Evolutionary conservation across 306 rosid species (phyloP), one percentile per base, ranked within the genome.

Genomic region (Trifolium repens): DNA sequence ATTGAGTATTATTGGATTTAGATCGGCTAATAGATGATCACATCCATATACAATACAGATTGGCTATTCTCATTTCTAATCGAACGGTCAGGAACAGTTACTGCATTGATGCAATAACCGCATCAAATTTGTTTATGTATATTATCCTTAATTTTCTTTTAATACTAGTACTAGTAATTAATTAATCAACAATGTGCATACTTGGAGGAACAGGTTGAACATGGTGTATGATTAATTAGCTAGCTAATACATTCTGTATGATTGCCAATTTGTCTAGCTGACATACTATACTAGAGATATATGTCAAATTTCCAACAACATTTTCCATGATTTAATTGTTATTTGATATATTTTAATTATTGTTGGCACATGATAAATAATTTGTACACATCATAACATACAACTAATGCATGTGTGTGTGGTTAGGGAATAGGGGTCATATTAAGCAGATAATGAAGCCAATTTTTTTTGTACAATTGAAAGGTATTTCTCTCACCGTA

Each of bases 401-500:
- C 77, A 73, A 37, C 77, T 61, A 60, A 58, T 74, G 49, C 61
- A 65, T 53, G 11, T 54, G 71, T 53, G 11, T 54, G 71, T 27
- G 63, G 52, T 42, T 53, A 53, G 62, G 67, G 52, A 37, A 13
- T 13, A 14, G 12, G 49, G 50, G 57, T 81, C 50, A 34, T 5
- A 44, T 44, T 16, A 46, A 59, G 43, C 76, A 50, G 30, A 80
- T 74, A 69, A 68, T 49, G 72, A 67, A 61, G 67, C 66, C 35
- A 68, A 79, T 17, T 43, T 34, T 32, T 24, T 11, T 44, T 65
- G 26, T 39, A 69, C 42, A 83, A 46, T 14, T 78, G 75, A 69
- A 74, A 69, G 49, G 27, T 40, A 34, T 71, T 42, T 70, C 78
- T 70, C 78, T 75, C 64, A 62, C 73, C 46, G 27, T 50, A 50